Evolutionary conservation across 1,284 basidiomycete genomes (phyloP).

Genomic region (Trichosporon sp.): DNA sequence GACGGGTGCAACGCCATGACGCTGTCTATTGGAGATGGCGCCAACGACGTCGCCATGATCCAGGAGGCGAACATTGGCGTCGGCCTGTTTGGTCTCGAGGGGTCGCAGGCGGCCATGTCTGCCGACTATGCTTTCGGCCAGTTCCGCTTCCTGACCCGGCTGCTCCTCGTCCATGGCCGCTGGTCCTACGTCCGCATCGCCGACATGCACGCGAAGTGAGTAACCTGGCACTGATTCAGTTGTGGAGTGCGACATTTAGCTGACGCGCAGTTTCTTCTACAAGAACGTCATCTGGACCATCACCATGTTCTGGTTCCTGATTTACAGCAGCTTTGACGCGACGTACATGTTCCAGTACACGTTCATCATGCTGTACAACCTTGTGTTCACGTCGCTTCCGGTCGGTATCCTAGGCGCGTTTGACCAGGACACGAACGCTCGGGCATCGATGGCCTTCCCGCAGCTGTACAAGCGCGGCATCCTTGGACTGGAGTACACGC

Average conservation of each 20-base stretch:
- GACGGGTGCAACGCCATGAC: constrained; percentile 95
- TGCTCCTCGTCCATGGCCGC: constrained; percentile 88
- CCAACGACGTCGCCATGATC: constrained; percentile 55
- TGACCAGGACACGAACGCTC: constrained; percentile 91
- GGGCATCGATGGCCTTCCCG: constrained; percentile 83
- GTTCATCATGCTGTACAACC: constrained; percentile 82
- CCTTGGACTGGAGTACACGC: constrained; percentile 85
- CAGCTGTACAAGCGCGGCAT: constrained; percentile 92
- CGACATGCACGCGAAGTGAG: constrained; percentile 83
- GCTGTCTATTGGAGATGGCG: constrained; percentile 88
- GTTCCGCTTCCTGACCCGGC: constrained; percentile 86
- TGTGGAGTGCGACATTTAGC: too few species aligned
- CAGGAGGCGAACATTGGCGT: constrained; percentile 97
- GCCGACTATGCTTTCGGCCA: constrained; percentile 98
- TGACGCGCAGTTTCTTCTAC: constrained; percentile 70
- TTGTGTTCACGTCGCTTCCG: constrained; percentile 88
- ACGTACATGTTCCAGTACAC: constrained; percentile 96
- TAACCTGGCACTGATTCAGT: too few species aligned
- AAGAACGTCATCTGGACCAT: constrained; percentile 61
- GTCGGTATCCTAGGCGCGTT: constrained; percentile 89
- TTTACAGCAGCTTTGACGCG: constrained; percentile 80
- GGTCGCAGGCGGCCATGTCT: constrained; percentile 97
- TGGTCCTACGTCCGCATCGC: constrained; percentile 95
- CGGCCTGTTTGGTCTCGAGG: constrained; percentile 88
- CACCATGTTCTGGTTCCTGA: constrained; percentile 89